Evolutionary conservation across 805 yeast genomes (phyloP), one percentile per base, ranked within the genome.

Genomic region (Ogataea degrootiae): DNA sequence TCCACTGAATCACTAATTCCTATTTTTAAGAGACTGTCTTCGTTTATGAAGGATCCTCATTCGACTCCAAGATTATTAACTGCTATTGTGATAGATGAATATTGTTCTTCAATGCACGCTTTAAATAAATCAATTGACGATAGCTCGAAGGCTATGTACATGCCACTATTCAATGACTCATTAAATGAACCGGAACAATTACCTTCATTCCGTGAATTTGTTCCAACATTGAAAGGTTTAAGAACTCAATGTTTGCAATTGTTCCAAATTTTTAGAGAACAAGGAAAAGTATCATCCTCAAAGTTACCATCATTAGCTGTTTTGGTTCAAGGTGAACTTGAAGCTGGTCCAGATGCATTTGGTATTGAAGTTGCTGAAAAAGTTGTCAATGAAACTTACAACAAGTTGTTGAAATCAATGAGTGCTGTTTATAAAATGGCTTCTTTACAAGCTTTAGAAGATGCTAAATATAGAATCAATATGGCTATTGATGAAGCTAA

Each of bases 271-370:
- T 87, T 94, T 65, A 78, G 82, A 37, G 89, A 84, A 43, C 78
- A 74, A 33, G 97, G 92, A 5, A 85, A 84, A 63, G 65, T 92
- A 19, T 74, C 92, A 1, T 77, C 80, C 12, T 72, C 77, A 19
- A 85, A 83, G 60, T 64, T 89, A 5, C 97, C 97, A 0, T 86
- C 82, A 45, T 65, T 94, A 17, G 94, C 99, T 0, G 83, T 90
- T 5, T 82, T 91, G 9, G 97, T 92, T 4, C 92, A 90, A 65
- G 99, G 99, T 34, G 98, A 94, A 61, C 74, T 81, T 1, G 96
- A 87, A 50, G 96, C 97, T 2, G 97, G 97, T 2, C 89, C 96
- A 1, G 90, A 85, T 57, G 98, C 97, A 0, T 94, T 94, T 67
- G 79, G 89, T 15, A 63, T 94, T 37, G 85, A 77, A 39, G 77